Percentiles rank a stretch among this genome's conserved stretches.
Conservation (phyloP, 495 filamentous ascomycete species). For the Aspergillus indologenus region DNA sequence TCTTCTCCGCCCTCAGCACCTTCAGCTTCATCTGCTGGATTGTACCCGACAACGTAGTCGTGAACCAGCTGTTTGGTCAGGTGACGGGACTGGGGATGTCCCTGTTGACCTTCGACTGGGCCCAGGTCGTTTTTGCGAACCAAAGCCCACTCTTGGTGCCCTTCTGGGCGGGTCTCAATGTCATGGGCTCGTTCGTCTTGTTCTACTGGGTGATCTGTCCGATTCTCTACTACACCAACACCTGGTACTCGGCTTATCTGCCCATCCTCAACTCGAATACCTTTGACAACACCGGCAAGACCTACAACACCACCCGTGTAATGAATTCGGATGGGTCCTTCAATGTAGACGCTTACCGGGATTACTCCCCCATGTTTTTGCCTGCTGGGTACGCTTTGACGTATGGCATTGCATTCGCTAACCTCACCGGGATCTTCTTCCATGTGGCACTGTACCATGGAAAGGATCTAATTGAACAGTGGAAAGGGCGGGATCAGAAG, state of each 20-base stretch:
- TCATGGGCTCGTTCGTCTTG: constrained; percentile 76
- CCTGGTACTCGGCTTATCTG: constrained; percentile 57
- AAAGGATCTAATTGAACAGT: constrained; percentile 58
- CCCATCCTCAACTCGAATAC: constrained; percentile 47
- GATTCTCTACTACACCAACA: constrained; percentile 65
- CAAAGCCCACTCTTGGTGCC: constrained; percentile 82
- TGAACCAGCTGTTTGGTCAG: constrained; percentile 70
- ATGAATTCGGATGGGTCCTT: constrained; percentile 40
- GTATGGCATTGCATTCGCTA: constrained; percentile 70
- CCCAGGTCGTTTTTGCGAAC: constrained; percentile 82
- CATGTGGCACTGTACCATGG: constrained; percentile 65
- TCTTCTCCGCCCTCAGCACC: constrained; percentile 83
- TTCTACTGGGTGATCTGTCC: constrained; percentile 91
- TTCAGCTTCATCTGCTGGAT: constrained; percentile 94
- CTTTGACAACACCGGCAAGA: constrained; percentile 43
- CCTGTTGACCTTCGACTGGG: constrained; percentile 90
- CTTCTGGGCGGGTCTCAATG: constrained; percentile 89
- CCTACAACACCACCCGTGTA: constrained; percentile 44
- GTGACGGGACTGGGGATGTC: constrained; percentile 71
- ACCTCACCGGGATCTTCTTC: constrained; percentile 62
- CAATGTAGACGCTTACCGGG: constrained; percentile 37
- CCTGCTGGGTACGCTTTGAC: constrained; percentile 49
- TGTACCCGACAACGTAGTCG: constrained; percentile 64
- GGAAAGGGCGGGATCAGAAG: constrained; percentile 54
- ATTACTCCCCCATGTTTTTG: constrained; percentile 49